Evolutionary conservation across 192 early-diverging fungal species (phyloP), one percentile per base, ranked within the genome.

Genomic region (Allomyces arbusculus): DNA sequence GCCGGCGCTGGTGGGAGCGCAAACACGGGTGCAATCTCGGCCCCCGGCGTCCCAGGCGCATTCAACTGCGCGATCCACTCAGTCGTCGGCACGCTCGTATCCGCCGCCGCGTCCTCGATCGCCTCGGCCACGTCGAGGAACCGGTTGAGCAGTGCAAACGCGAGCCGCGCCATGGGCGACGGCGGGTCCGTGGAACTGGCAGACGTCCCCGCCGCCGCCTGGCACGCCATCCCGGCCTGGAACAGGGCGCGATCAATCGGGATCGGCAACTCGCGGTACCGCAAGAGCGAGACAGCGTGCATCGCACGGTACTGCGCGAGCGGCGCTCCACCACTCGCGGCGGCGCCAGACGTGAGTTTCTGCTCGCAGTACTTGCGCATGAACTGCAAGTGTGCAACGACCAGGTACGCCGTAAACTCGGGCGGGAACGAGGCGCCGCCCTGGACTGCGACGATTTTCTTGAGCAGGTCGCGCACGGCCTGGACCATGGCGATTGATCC

Each of bases 131-230:
- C 67, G 64, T 84, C 83, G 0, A 84, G 68, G 65, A 69, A 84
- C 62, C 83, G 73, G 69, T 84, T 84, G 79, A 79, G 84, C 66
- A 79, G 82, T 0, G 84, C 80, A 66, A 84, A 84, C 24, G 83
- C 83, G 78, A 84, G 81, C 50, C 74, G 79, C 20, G 69, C 75
- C 72, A 84, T 79, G 16, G 80, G 80, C 16, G 79, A 74, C 19
- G 69, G 70, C 82, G 84, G 58, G 24, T 45, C 23, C 25, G 23
- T 74, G 10, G 63, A 25, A 28, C 16, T n/a, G 67, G 44, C n/a
- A 55, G 40, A 63, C 4, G 33, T 40, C 7, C 33, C 33, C 43
- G 12, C n/a, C 16, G 22, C 62, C 23, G 24, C 23, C 7, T 72
- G 81, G 80, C 76, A 82, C 84, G 67, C 66, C 50, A 73, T 68